A percentile compares a stretch with the other conserved stretches of the same genome.
These are phyloP conservation scores for Cutaneotrichosporon sp. DNA, from an alignment of 1,284 basidiomycete species.

Conservation along the genomic window DNA sequence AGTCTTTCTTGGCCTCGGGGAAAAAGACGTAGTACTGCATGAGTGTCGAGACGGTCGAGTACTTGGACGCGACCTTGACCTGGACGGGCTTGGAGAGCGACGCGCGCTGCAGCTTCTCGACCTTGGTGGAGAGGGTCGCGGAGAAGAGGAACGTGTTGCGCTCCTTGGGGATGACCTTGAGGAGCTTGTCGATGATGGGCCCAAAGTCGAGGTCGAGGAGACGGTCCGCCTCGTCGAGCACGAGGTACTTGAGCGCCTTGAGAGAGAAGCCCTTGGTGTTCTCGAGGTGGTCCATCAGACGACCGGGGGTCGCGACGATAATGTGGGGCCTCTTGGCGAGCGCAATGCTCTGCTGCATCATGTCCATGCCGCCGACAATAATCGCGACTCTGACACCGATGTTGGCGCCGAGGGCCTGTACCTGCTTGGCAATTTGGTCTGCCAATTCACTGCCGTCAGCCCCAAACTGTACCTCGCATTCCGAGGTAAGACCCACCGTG, in stretches of 20 bases:
- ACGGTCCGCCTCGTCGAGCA: constrained; percentile 96
- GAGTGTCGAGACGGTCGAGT: constrained; percentile 94
- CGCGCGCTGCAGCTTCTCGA: constrained; percentile 96
- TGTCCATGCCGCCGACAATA: constrained; percentile 94
- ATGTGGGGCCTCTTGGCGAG: constrained; percentile 92
- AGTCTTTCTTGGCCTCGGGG: constrained; percentile 90
- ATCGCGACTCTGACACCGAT: constrained; percentile 91
- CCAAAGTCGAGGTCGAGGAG: constrained; percentile 98
- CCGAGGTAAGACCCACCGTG: constrained; percentile 57
- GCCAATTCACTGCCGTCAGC: constrained; percentile 73
- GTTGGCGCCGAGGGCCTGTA: constrained; percentile 87
- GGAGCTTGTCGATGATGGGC: constrained; percentile 93
- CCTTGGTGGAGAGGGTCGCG: constrained; percentile 99
- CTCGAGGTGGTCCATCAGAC: constrained; percentile 93
- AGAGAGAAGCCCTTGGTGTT: constrained; percentile 98
- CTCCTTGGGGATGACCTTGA: constrained; percentile 93
- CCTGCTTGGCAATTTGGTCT: constrained; percentile 97
- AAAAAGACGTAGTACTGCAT: constrained; percentile 96
- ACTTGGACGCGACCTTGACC: constrained; percentile 94
- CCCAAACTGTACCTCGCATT: too few species aligned
- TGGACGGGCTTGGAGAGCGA: constrained; percentile 92
- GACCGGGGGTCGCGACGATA: constrained; percentile 95
- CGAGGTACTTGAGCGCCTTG: constrained; percentile 83
- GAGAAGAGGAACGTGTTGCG: constrained; percentile 96
- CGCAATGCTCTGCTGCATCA: constrained; percentile 89